A percentile compares a stretch with the other conserved stretches of the same genome.
phyloP scores from a whole-genome alignment of 441 rosid species.

The Oxalis stricta region DNA sequence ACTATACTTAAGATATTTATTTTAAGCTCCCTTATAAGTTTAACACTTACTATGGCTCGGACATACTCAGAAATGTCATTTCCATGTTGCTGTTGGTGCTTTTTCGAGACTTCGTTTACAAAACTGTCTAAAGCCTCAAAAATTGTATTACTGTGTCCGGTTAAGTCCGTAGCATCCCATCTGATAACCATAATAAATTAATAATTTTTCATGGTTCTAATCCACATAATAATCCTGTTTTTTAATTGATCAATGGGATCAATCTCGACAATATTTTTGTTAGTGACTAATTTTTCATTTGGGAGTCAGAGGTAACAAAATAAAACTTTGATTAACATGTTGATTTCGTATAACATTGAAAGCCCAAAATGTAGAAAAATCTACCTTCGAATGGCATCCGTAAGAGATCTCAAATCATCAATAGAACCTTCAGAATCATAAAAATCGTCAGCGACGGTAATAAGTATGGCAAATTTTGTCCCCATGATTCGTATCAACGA shows the following conservation, averaged over 20 bases:
- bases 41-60: constrained; percentile 28
- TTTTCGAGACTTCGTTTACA: constrained; percentile 19
- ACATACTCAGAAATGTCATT: constrained; percentile 22
- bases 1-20: too few species aligned
- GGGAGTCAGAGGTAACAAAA: too few species aligned
- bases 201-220: too few species aligned
- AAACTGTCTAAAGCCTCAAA: constrained; percentile 40
- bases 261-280: too few species aligned
- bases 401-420: constrained; percentile 30
- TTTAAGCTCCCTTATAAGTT: too few species aligned
- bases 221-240: too few species aligned
- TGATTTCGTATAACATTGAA: background rate
- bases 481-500: constrained; percentile 16
- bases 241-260: too few species aligned
- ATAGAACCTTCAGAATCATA: constrained; percentile 41
- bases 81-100: constrained; percentile 17
- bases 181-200: constrained; percentile 18
- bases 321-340: too few species aligned
- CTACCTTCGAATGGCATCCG: constrained; percentile 37
- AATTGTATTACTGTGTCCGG: constrained; percentile 29
- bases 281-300: too few species aligned
- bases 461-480: constrained; percentile 34
- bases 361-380: too few species aligned
- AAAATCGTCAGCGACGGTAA: constrained; percentile 63
- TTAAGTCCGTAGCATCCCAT: constrained; percentile 39